Percentiles rank a stretch among this genome's conserved stretches.
Evolutionary conservation across 495 filamentous ascomycete species (phyloP).

Genomic region (Pyronema omphalodes): DNA sequence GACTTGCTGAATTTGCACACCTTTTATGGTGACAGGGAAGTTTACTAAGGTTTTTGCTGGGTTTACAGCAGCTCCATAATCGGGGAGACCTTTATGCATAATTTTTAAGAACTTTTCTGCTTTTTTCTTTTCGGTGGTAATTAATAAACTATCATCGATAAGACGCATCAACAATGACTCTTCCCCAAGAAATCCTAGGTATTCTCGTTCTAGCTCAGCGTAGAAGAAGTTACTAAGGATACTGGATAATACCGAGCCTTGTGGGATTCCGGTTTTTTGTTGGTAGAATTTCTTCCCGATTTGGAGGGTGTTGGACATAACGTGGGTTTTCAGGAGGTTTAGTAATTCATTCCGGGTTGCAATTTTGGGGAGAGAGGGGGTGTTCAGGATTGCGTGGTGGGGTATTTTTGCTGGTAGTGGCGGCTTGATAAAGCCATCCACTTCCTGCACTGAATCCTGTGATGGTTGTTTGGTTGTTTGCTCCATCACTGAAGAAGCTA

Average conservation of each 20-base stretch:
- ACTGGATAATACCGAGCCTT: slow-evolving; percentile 74
- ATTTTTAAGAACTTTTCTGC: slow-evolving; percentile 51
- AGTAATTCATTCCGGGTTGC: slow-evolving; percentile 43
- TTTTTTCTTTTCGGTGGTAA: slow-evolving; percentile 47
- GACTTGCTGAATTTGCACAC: slow-evolving; percentile 32
- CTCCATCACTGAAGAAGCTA: slow-evolving; percentile 27
- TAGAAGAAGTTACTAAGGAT: slow-evolving; percentile 90
- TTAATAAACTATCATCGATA: slow-evolving; percentile 81
- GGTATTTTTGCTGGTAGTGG: slow-evolving; percentile 14
- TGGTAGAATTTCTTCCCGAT: slow-evolving; percentile 80
- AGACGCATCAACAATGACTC: slow-evolving; percentile 57
- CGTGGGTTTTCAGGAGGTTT: slow-evolving; percentile 52
- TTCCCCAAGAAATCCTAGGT: slow-evolving; percentile 45
- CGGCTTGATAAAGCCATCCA: slow-evolving; percentile 34
- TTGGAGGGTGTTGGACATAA: slow-evolving; percentile 56
- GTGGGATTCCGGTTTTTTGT: slow-evolving; percentile 77
- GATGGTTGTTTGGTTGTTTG: slow-evolving; percentile 28
- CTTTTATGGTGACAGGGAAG: slow-evolving; percentile 48
- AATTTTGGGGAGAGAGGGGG: slow-evolving; percentile 31
- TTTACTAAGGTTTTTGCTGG: slow-evolving; percentile 67
- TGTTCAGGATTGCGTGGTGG: slow-evolving; percentile 53
- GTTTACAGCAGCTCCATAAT: slow-evolving; percentile 67
- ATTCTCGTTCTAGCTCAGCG: slow-evolving; percentile 54
- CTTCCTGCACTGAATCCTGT: slow-evolving; percentile 25
- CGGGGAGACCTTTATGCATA: slow-evolving; percentile 60